Base-by-base conservation (phyloP, 1,139 yeast genomes). In the Citeromyces hawaiiensis region DNA sequence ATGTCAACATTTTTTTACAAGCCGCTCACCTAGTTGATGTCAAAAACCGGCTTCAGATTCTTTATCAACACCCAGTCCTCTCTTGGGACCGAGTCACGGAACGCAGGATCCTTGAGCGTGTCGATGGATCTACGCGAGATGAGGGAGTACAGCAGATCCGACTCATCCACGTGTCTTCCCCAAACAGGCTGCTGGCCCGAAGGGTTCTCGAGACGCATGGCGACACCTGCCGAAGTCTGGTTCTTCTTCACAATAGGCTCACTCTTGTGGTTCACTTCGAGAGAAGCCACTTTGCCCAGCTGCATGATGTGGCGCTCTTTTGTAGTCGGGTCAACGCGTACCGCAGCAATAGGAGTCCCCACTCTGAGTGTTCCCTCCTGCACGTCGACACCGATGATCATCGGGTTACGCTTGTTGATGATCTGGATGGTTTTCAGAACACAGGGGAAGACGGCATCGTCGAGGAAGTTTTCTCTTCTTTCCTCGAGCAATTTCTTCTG, bases 151-250 rank as follows among this genome's bases (percentile, higher is more conserved):
- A 91, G 70, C 42, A 76, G 72, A 59, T 91, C 99, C 47, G 74
- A 69, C 61, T 91, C 98, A 57, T 87, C 96, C 52, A 91, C 94
- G 57, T 91, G 99, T 69, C 98, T 86, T 46, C 99, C 99, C 97
- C 97, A 91, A 14, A 86, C 80, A 43, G 98, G 97, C 64, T 87
- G 95, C 47, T 85, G 91, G 41, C 87, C 71, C 21, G 93, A 78
- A 43, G 95, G 94, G 51, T 87, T 80, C 44, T 91, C 98, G 56
- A 91, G 71, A 70, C 98, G 81, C 82, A 91, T 83, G 45, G 99
- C 98, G 47, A 91, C 97, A 73, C 98, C 99, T 27, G 95, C 96
- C 48, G 85, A 76, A 15, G 97, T 83, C 62, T 85, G 95, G 35
- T 96, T 96, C 72, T 85, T 91, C 66, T 86, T 83, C 38, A 88